These are phyloP conservation scores for Cryphonectria carpinicola DNA, from an alignment of 2,329 filamentous ascomycete species.

Conservation along the genomic window DNA sequence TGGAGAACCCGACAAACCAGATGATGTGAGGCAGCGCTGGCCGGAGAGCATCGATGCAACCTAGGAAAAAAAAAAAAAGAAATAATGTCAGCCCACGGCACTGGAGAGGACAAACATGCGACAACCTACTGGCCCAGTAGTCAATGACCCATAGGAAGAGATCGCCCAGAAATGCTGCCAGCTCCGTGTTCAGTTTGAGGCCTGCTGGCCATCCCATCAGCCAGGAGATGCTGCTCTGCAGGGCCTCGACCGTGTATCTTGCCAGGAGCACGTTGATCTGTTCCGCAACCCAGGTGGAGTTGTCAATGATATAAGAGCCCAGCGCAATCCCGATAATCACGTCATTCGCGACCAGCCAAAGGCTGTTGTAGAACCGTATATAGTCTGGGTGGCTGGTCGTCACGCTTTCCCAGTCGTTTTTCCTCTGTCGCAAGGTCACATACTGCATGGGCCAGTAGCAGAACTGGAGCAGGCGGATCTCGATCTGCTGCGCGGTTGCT, in stretches of 20 bases:
- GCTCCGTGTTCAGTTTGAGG: slow-evolving; percentile 90
- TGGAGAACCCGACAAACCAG: slow-evolving; percentile 90
- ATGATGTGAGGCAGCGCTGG: slow-evolving; percentile 85
- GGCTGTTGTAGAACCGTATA: slow-evolving; percentile 97
- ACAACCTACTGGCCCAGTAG: slow-evolving; percentile 81
- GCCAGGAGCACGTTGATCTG: slow-evolving; percentile 77
- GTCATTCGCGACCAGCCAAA: slow-evolving; percentile 98
- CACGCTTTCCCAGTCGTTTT: slow-evolving; percentile 92
- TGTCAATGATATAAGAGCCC: slow-evolving; percentile 96
- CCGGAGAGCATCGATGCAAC: slow-evolving; percentile 75
- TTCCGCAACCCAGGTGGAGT: slow-evolving; percentile 80
- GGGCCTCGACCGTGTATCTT: slow-evolving; percentile 83
- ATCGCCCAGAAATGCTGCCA: slow-evolving; percentile 92
- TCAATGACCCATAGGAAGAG: slow-evolving; percentile 98
- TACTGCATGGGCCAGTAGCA: slow-evolving; percentile 99
- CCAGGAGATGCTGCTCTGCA: slow-evolving; percentile 91
- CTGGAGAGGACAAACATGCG: not conserved
- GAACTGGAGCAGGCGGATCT: slow-evolving; percentile 95
- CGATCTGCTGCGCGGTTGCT: slow-evolving; percentile 94
- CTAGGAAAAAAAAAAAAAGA: slow-evolving; percentile 42
- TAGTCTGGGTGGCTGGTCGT: slow-evolving; percentile 96
- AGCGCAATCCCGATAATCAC: slow-evolving; percentile 97
- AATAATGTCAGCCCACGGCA: slow-evolving; percentile 32
- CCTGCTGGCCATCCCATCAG: slow-evolving; percentile 95
- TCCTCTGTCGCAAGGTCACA: slow-evolving; percentile 83